Evolutionary conservation across 805 yeast species (phyloP).

Genomic region (Saturnispora sanitii): DNA sequence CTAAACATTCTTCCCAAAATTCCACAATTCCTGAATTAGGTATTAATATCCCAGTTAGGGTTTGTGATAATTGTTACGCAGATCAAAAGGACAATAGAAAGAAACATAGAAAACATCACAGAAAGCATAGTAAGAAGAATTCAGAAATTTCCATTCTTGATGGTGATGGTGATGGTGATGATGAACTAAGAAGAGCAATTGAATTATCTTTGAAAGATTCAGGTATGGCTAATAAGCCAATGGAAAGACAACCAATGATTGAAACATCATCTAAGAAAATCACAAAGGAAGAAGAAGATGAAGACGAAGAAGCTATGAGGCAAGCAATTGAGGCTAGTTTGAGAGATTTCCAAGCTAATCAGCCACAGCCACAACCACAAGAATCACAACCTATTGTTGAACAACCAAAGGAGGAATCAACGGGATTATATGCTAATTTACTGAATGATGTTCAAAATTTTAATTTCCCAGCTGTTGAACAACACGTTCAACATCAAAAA

Average conservation of each 20-base stretch:
- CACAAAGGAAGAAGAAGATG: conserved; percentile 31
- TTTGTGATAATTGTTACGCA: conserved; percentile 81
- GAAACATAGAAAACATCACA: conserved; percentile 12
- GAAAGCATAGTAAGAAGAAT: neutral
- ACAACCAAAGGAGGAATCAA: conserved; percentile 9
- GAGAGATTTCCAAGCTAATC: conserved; percentile 46
- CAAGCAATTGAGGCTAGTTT: conserved; percentile 93
- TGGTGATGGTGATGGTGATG: conserved; percentile 50
- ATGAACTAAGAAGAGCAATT: conserved; percentile 67
- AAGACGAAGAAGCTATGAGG: conserved; percentile 79
- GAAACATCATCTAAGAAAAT: neutral
- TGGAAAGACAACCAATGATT: neutral
- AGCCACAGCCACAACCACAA: neutral
- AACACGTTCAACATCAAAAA: conserved; percentile 9
- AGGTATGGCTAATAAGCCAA: conserved; percentile 11
- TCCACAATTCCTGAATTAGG: conserved; percentile 76
- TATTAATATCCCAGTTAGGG: conserved; percentile 80
- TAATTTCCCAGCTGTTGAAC: neutral
- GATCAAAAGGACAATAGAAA: conserved; percentile 37
- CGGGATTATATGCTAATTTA: conserved; percentile 23
- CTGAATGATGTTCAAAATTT: conserved; percentile 9
- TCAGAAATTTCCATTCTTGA: neutral
- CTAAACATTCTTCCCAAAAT: conserved; percentile 67
- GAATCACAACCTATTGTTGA: conserved; percentile 10
- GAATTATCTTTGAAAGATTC: conserved; percentile 64